Evolutionary conservation across 176 grass and related monocot species (phyloP), one percentile per base, ranked within the genome.

Genomic region (Microstegium vimineum): DNA sequence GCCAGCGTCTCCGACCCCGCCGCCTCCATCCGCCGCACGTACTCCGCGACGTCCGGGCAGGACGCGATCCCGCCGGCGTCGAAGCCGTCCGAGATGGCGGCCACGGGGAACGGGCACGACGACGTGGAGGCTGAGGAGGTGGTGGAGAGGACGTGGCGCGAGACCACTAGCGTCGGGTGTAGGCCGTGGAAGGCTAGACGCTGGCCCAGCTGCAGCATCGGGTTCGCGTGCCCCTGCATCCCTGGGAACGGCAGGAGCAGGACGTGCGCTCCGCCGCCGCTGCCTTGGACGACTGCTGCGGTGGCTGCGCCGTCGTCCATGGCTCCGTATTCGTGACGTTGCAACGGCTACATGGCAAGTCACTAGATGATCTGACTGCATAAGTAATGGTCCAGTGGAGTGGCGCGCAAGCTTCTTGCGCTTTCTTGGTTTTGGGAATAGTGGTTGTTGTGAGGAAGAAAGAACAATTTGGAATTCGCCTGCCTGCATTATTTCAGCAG

Each of bases 211-310:
- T 83, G 70, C 3, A 83, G 57, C 14, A 65, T 63, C 41, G 69
- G 81, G 69, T 83, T 74, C 22, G 16, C 30, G 41, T 83, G 81
- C 57, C 69, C 81, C 5, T 83, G 69, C 69, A 63, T 63, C 11
- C 8, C 81, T 0, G 70, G 67, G 67, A 42, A 60, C 8, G 81
- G 22, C 8, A 83, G 57, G 13, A 83, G 81, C 8, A 74, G 27
- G 16, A 66, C 61, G 7, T 16, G 23, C 9, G 30, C 47, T n/a
- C 16, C 34, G 28, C 18, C 15, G 62, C 8, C 13, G 54, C 49
- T 27, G 16, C 34, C 52, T 5, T 72, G n/a, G n/a, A 41, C 10
- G 34, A 1, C 4, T 0, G 0, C 4, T 0, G 47, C 5, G 43
- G 30, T 27, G 42, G 46, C 10, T 22, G 77, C 22, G 62, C 20